Percentiles rank a stretch among this genome's conserved stretches.
These are phyloP conservation scores for Chalciporus chontae DNA, from an alignment of 768 basidiomycete species.

Conservation along the genomic window DNA sequence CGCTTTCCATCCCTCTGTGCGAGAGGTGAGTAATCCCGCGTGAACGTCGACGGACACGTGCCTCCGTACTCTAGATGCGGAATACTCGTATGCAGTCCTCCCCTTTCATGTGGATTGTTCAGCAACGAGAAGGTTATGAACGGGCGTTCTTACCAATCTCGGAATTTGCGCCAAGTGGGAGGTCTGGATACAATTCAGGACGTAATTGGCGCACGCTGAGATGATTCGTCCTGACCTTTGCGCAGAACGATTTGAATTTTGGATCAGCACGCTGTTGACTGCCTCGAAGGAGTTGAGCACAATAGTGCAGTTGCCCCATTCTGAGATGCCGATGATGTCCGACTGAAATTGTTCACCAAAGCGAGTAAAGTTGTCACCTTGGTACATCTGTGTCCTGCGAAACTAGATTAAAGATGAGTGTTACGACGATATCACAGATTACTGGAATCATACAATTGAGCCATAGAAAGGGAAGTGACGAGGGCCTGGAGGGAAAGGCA, in stretches of 20 bases:
- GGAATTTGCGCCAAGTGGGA: constrained; percentile 1
- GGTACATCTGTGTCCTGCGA: constrained; percentile 1
- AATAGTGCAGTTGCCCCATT: constrained; percentile 5
- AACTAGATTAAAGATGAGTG: not conserved
- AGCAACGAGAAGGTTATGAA: not conserved
- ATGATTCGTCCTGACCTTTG: not conserved
- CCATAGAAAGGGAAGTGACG: constrained; percentile 2
- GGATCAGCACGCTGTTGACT: constrained; percentile 1
- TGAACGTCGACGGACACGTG: not conserved
- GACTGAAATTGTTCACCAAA: constrained; percentile 3
- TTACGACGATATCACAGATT: too few species aligned
- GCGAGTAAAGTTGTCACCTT: constrained; percentile 5
- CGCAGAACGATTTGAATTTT: constrained; percentile 2
- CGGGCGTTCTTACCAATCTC: not conserved
- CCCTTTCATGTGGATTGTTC: not conserved
- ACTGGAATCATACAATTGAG: not conserved
- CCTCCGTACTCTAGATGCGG: constrained; percentile 8
- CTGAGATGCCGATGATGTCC: constrained; percentile 3
- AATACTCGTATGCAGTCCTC: constrained; percentile 1
- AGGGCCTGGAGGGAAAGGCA: constrained; percentile 6
- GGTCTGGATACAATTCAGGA: not conserved
- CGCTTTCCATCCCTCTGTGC: constrained; percentile 2
- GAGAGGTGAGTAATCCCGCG: not conserved
- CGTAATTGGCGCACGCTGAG: not conserved
- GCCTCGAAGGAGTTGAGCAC: constrained; percentile 8